Percentiles rank a stretch among this genome's conserved stretches.
These are phyloP conservation scores for Mortierella hygrophila DNA, from an alignment of 192 early-diverging fungal species.

Conservation along the genomic window DNA sequence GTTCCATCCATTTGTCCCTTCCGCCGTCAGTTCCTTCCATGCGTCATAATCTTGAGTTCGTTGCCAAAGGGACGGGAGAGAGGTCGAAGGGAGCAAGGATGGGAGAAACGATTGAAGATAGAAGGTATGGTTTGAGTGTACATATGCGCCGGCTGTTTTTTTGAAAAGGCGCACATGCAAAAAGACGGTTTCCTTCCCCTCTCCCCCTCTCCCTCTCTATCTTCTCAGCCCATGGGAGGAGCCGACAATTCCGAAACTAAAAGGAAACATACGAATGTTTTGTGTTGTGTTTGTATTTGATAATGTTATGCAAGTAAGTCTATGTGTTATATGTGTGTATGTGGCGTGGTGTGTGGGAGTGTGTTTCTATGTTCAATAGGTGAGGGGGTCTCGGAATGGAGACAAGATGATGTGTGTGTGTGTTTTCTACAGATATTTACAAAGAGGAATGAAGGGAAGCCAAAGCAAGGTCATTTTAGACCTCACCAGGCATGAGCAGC, in stretches of 20 bases:
- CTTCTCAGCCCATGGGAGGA: neutral
- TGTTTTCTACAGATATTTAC: conserved; percentile 19
- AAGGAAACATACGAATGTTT: neutral
- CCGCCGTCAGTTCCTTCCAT: neutral
- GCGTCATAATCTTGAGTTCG: neutral
- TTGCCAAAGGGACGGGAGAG: neutral
- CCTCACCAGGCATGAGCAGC: conserved; percentile 17
- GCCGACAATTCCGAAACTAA: neutral
- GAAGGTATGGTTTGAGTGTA: no score
- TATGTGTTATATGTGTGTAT: neutral
- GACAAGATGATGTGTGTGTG: neutral
- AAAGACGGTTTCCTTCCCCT: no score
- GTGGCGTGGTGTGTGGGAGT: no score
- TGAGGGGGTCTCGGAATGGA: neutral
- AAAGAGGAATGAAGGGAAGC: neutral
- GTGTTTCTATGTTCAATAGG: conserved; percentile 12
- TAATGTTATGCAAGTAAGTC: neutral
- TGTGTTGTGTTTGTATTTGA: neutral
- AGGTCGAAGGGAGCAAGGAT: no score
- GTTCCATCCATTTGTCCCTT: neutral
- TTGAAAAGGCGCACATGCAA: no score
- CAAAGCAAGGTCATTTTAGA: neutral
- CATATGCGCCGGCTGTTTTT: no score
- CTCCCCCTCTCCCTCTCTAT: no score
- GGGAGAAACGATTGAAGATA: no score